These are phyloP conservation scores for Sutorius australiensis DNA, from an alignment of 768 basidiomycete species.

Conservation along the genomic window DNA sequence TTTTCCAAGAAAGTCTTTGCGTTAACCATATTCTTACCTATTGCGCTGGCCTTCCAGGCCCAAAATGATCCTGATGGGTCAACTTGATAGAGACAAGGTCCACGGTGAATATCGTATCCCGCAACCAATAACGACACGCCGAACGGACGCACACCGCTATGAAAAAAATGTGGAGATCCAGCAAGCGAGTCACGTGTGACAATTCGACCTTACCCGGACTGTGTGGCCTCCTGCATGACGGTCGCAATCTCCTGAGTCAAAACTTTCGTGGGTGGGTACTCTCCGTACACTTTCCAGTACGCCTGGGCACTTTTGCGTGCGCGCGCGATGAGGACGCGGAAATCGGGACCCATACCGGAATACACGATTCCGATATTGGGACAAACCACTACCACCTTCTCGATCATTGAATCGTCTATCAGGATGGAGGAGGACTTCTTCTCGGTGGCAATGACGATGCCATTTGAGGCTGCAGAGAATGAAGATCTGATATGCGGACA, in stretches of 20 bases:
- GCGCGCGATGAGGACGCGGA: conserved; percentile 87
- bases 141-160: conserved; percentile 97
- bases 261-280: conserved; percentile 95
- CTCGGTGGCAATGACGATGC: conserved; percentile 98
- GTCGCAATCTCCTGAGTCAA: conserved; percentile 97
- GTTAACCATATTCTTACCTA: conserved; percentile 99
- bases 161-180: conserved; percentile 33
- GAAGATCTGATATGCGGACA: conserved; percentile 20
- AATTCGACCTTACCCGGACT: conserved; percentile 75
- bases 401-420: conserved; percentile 96
- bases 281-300: conserved; percentile 99
- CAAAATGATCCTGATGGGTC: conserved; percentile 99
- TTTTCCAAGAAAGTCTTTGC: conserved; percentile 99
- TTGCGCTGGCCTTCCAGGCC: conserved; percentile 99
- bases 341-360: conserved; percentile 99
- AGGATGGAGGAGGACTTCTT: conserved; percentile 98
- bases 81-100: conserved; percentile 96
- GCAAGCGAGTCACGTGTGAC: conserved; percentile 21
- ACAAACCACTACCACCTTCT: conserved; percentile 95
- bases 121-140: conserved; percentile 96
- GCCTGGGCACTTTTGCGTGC: conserved; percentile 97
- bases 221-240: conserved; percentile 98
- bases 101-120: conserved; percentile 93
- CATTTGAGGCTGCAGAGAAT: conserved; percentile 78
- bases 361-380: conserved; percentile 99